Base-by-base conservation (phyloP, 2,329 filamentous ascomycete species). In the Orbilia oligospora region DNA sequence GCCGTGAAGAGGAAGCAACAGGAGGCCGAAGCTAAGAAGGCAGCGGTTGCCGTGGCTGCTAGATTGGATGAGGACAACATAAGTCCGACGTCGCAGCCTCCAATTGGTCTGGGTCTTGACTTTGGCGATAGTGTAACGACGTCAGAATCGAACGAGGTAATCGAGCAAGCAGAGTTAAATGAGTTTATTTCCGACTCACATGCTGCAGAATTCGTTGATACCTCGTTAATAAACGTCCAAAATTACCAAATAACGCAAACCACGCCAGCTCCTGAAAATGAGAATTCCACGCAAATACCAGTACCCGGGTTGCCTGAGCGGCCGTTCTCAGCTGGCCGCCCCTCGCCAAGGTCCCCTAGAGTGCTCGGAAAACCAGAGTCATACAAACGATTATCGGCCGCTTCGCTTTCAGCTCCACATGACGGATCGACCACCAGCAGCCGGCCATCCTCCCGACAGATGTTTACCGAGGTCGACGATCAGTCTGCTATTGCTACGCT, bases 1-100 rank as follows among this genome's bases (percentile, higher is more conserved):
- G 87, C 79, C 87, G 84, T 81, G 86, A 86, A 82, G 87, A 88
- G 80, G 84, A 87, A 82, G 86, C 85, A 79, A 14, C 58, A 71
- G 33, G 67, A 71, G 18, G 22, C 71, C 78, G 81, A 77, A 53
- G 71, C 61, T 10, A 56, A 61, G 38, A 69, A 71, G 22, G 65
- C 22, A 5, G 46, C 65, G 30, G 41, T 36, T 24, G 55, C 67
- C 20, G 65, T 71, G 49, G 61, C 56, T 53, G 61, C 61, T 16
- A 18, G 24, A 20, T 53, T 46, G 38, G 53, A 71, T 14, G 67
- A 68, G 20, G 68, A 78, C 12, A 61, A 69, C 41, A 63, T 64
- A 49, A 72, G 55, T 46, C 51, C 67, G 36, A 72, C 69, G 33
- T 53, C 63, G 20, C 53, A 71, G 36, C 49, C 67, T 24, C 53